These are phyloP conservation scores for Ogataea nitratoaversa DNA, from an alignment of 805 yeast species.

Conservation along the genomic window DNA sequence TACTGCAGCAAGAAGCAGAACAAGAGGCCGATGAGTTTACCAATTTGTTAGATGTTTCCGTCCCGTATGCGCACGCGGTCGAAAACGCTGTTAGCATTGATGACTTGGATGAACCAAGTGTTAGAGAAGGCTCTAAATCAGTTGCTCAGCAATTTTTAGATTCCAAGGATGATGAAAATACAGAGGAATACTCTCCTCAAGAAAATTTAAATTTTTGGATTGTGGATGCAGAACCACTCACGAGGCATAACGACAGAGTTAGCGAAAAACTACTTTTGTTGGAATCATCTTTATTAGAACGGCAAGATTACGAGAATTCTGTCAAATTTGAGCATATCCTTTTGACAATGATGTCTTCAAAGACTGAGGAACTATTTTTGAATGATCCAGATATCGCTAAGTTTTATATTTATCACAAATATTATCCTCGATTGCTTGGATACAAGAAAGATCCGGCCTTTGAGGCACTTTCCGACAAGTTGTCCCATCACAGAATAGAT, in stretches of 20 bases:
- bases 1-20: too few species aligned
- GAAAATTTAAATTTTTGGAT: background rate
- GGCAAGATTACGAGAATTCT: slow-evolving; percentile 22
- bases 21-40: slow-evolving; percentile 5
- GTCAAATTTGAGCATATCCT: slow-evolving; percentile 23
- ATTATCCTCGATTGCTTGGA: slow-evolving; percentile 15
- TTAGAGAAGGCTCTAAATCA: background rate
- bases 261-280: slow-evolving; percentile 16
- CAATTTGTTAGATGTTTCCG: slow-evolving; percentile 14
- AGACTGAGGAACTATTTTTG: slow-evolving; percentile 11
- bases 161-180: background rate
- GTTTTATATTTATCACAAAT: slow-evolving; percentile 12
- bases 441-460: slow-evolving; percentile 4
- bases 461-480: background rate
- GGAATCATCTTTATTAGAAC: slow-evolving; percentile 23
- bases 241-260: slow-evolving; percentile 4
- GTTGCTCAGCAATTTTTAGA: background rate
- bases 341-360: slow-evolving; percentile 19
- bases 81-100: slow-evolving; percentile 9
- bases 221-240: slow-evolving; percentile 2
- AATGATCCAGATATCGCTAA: slow-evolving; percentile 14
- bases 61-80: slow-evolving; percentile 11
- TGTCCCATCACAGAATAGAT: background rate
- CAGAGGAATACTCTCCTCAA: background rate
- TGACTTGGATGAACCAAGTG: slow-evolving; percentile 1